Evolutionary conservation across 2,329 filamentous ascomycete genomes (phyloP).

Genomic region (Calonectria hawksworthii): DNA sequence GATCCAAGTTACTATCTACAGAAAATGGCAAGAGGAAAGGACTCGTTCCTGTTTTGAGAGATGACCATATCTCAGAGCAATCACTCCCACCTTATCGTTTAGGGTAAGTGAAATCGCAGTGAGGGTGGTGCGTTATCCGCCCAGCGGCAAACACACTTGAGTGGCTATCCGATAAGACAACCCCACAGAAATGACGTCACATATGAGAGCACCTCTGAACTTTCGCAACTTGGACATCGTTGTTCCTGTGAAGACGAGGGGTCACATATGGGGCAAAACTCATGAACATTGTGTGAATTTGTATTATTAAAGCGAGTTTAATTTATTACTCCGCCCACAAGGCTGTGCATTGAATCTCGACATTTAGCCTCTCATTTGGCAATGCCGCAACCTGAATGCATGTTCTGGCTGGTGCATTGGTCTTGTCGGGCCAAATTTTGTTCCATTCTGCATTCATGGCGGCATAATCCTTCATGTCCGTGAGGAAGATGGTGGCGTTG

Average conservation of each 20-base stretch:
- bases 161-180: neutral
- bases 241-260: neutral
- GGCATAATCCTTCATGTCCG: conserved; percentile 14
- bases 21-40: neutral
- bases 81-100: neutral
- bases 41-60: neutral
- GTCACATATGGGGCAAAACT: neutral
- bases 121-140: neutral
- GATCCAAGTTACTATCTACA: neutral
- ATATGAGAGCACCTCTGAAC: neutral
- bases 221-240: neutral
- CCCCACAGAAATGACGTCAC: neutral
- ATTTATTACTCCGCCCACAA: neutral
- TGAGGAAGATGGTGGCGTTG: conserved; percentile 19
- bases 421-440: conserved; percentile 18
- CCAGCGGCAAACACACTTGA: neutral
- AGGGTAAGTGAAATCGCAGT: neutral
- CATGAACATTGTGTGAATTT: neutral
- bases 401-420: conserved; percentile 17
- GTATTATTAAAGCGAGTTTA: neutral
- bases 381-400: neutral
- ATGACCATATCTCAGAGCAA: neutral
- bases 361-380: neutral
- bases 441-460: conserved; percentile 27
- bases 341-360: neutral